Percentiles rank a stretch among this genome's conserved stretches.
Conservation (phyloP, 805 yeast species). For the Candida adriatica region DNA sequence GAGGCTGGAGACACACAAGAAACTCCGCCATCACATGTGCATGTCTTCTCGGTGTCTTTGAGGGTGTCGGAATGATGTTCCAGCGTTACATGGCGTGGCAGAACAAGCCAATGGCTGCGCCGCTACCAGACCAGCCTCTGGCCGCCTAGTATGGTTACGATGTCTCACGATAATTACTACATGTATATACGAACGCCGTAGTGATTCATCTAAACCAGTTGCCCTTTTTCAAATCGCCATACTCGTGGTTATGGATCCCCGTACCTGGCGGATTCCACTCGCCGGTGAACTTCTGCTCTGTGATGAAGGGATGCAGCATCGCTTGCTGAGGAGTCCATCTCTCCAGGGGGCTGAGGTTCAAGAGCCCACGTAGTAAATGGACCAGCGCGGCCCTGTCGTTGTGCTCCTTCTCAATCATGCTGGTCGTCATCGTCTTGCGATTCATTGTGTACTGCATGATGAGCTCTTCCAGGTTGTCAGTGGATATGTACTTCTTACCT, state of each 20-base stretch:
- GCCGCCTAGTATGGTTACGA: no score
- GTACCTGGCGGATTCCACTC: conserved; percentile 47
- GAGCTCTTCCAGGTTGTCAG: conserved; percentile 60
- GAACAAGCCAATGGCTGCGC: conserved; percentile 64
- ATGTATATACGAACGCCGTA: no score
- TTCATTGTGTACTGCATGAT: conserved; percentile 70
- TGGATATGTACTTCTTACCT: conserved; percentile 76
- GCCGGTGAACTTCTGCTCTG: conserved; percentile 48
- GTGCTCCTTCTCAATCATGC: conserved; percentile 59
- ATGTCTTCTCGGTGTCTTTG: conserved; percentile 90
- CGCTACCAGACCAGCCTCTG: conserved; percentile 40
- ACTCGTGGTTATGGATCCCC: conserved; percentile 3
- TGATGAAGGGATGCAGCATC: conserved; percentile 81
- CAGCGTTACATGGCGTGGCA: conserved; percentile 83
- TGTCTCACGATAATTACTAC: no score
- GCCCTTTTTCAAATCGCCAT: conserved; percentile 8
- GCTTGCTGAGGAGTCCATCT: conserved; percentile 98
- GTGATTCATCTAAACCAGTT: conserved; percentile 15
- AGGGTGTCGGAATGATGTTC: conserved; percentile 97
- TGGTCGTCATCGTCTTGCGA: conserved; percentile 41
- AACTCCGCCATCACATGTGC: conserved; percentile 98
- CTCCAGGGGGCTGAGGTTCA: conserved; percentile 85
- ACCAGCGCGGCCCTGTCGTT: conserved; percentile 62
- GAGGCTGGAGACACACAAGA: conserved; percentile 96
- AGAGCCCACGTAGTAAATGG: conserved; percentile 71